Evolutionary conservation across 2,329 filamentous ascomycete species (phyloP).

Genomic region (Dactylonectria estremocensis): DNA sequence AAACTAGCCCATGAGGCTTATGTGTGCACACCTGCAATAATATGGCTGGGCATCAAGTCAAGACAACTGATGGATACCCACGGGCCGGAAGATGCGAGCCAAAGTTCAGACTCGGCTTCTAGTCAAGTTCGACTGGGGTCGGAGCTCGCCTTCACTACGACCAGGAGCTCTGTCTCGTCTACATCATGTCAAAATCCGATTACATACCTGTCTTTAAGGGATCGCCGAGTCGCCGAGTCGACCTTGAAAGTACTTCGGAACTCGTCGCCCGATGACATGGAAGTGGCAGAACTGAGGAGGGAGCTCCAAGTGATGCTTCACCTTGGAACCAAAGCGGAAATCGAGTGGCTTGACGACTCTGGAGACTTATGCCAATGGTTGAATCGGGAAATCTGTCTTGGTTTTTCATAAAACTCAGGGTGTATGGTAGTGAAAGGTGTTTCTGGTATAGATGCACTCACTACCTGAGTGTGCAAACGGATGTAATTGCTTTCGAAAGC

Average conservation of each 20-base stretch:
- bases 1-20: slow-evolving; percentile 72
- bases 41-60: slow-evolving; percentile 76
- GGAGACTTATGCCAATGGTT: slow-evolving; percentile 68
- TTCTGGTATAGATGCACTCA: neutral
- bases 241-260: slow-evolving; percentile 64
- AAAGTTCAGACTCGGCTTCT: neutral
- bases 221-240: slow-evolving; percentile 70
- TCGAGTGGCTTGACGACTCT: slow-evolving; percentile 76
- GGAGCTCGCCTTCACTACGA: neutral
- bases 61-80: slow-evolving; percentile 54
- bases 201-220: slow-evolving; percentile 64
- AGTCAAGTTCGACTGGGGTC: slow-evolving; percentile 29
- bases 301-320: slow-evolving; percentile 83
- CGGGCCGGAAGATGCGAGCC: neutral
- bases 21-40: slow-evolving; percentile 65
- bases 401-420: slow-evolving; percentile 13
- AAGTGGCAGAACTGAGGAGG: slow-evolving; percentile 58
- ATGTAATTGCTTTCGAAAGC: neutral
- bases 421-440: neutral
- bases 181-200: slow-evolving; percentile 48
- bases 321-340: slow-evolving; percentile 82
- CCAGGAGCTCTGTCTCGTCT: slow-evolving; percentile 44
- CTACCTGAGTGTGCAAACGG: neutral
- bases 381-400: slow-evolving; percentile 56
- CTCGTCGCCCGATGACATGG: slow-evolving; percentile 45